These are phyloP conservation scores for Phytopythium sindhum DNA, from an alignment of 352 stramenopile species.

Conservation along the genomic window DNA sequence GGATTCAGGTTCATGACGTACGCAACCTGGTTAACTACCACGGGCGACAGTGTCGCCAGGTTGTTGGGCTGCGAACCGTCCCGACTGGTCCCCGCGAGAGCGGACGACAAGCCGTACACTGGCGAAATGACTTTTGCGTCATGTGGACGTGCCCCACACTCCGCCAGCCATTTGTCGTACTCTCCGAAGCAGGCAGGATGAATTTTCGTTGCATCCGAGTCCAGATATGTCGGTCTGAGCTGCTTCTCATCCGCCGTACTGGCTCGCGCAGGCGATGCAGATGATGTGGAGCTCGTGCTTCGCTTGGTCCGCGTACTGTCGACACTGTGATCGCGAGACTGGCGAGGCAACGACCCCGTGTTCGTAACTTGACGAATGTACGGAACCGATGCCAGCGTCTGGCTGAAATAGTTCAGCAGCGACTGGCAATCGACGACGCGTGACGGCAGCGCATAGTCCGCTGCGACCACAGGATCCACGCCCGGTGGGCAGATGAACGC, in stretches of 20 bases:
- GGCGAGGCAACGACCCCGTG: slow-evolving; percentile 14
- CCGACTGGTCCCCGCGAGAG: background rate
- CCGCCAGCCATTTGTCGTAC: slow-evolving; percentile 14
- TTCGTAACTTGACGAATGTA: slow-evolving; percentile 55
- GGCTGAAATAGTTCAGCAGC: slow-evolving; percentile 56
- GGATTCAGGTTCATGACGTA: slow-evolving; percentile 86
- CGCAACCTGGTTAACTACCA: slow-evolving; percentile 38
- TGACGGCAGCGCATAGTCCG: slow-evolving; percentile 44
- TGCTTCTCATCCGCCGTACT: background rate
- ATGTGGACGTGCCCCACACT: slow-evolving; percentile 10
- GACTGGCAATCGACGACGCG: slow-evolving; percentile 29
- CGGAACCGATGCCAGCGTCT: slow-evolving; percentile 49
- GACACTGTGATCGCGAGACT: slow-evolving; percentile 10
- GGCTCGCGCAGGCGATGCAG: background rate
- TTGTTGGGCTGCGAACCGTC: background rate
- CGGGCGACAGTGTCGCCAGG: slow-evolving; percentile 1
- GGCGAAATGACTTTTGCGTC: slow-evolving; percentile 25
- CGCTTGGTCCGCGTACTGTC: background rate
- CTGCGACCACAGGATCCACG: slow-evolving; percentile 27
- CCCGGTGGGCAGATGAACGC: slow-evolving; percentile 70
- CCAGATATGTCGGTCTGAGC: background rate
- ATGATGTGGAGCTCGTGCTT: slow-evolving; percentile 2
- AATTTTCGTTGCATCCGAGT: background rate
- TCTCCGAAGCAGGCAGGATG: slow-evolving; percentile 33
- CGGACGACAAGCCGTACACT: slow-evolving; percentile 8